Evolutionary conservation across 108 stramenopile species (phyloP), one percentile per base, ranked within the genome.

Genomic region (Cyclostephanos invisitatus): DNA sequence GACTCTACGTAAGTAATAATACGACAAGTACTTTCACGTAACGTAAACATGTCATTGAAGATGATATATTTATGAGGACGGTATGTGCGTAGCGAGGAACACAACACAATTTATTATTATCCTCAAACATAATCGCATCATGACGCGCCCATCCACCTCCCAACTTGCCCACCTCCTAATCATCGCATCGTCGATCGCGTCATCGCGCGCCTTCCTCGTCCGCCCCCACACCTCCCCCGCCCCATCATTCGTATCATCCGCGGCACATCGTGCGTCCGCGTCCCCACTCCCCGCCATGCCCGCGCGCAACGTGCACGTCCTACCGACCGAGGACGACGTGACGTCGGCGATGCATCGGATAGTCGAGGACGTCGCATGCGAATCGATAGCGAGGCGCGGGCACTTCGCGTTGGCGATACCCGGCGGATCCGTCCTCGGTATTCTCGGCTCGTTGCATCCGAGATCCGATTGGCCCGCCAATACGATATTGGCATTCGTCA

Each of bases 381-480:
- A 70, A 29, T 88, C 92, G 1, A 87, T 93, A 64, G 53, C 74
- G 2, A 72, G 81, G 37, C 72, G 75, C 21, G 85, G 85, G 53
- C 40, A 74, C 28, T 90, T 90, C 76, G 75, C 78, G 0, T 56
- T 94, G 21, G 92, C 92, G 3, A 94, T 94, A 58, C 92, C 92
- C 3, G 92, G 92, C 21, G 92, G 92, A 51, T 85, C 84, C 10
- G 84, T 94, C 7, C 67, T 94, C 88, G 67, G 86, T 94, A 65
- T 71, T 94, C n/a, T 69, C 71, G 17, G 55, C 36, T 75, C 2
- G 60, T n/a, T n/a, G n/a, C n/a, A 76, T 8, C 63, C 72, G 7
- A 40, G 67, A 12, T 63, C 22, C 28, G 85, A 84, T 58, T 92
- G 91, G 91, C 80, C 78, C 6, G 35, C 67, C 4, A 77, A 84